Base-by-base conservation (phyloP, 2,329 filamentous ascomycete genomes). In the Arthrobotrys entomopaga region DNA sequence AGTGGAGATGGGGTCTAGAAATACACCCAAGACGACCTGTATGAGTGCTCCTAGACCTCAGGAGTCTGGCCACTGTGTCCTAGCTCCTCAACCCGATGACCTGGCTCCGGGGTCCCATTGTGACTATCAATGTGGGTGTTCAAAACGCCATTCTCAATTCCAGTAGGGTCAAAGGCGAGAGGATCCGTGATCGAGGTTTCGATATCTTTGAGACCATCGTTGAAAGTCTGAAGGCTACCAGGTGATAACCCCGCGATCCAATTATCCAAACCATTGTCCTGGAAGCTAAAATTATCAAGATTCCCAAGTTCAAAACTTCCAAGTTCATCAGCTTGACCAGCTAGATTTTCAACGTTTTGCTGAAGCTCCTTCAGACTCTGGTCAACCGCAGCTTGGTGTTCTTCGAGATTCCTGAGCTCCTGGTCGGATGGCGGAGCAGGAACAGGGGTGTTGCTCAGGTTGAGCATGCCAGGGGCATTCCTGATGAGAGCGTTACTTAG, bases 51-150 rank as follows among this genome's bases (percentile, higher is more conserved):
- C 65, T 72, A 72, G 4, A 65, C 38, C 24, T 60, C 67, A 60
- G 67, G 54, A 22, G 59, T 59, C 52, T 54, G 60, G 54, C 59
- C 59, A 52, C 19, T 43, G 38, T 46, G 52, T 53, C 67, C 49
- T 6, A 59, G 11, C 24, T 64, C 59, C n/a, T 65, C 67, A 34
- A 65, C 46, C 16, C 24, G 20, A 2, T 65, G 52, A 11, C 66
- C 66, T 13, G 59, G 67, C 19, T 72, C 67, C n/a, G 67, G 67
- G 2, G 67, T 65, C 16, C 67, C 60, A 65, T 65, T 56, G 20
- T 48, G n/a, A 34, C 67, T 72, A 72, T 65, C 60, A 54, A 72
- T 72, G 43, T 72, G 67, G 40, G 67, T 65, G 43, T 65, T 65
- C 54, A 72, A 53, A 56, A 72, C 67, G 4, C 67, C 67, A 34